Evolutionary conservation across 78 protist genomes (phyloP).

Genomic region (Dictyostelium intermedium): DNA sequence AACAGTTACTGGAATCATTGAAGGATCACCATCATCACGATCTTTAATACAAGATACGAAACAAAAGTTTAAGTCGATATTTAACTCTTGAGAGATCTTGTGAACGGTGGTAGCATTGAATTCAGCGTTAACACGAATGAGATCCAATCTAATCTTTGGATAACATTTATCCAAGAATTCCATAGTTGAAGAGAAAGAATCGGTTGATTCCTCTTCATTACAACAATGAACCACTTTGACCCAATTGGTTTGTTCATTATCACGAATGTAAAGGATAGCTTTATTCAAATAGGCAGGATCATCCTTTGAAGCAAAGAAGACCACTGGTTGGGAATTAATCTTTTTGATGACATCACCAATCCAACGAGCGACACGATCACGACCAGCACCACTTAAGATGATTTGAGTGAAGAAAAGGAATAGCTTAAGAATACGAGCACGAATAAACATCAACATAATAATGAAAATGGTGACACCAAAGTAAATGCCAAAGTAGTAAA

Average conservation of each 20-base stretch:
- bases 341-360: conserved; percentile 27
- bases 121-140: conserved; percentile 26
- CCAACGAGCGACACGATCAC: background rate
- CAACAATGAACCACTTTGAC: conserved; percentile 82
- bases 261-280: conserved; percentile 87
- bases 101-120: conserved; percentile 41
- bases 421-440: conserved; percentile 56
- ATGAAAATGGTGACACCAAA: conserved; percentile 58
- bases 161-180: conserved; percentile 54
- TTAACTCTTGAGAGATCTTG: conserved; percentile 1
- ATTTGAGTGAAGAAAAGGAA: conserved; percentile 53
- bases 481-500: conserved; percentile 80
- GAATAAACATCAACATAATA: conserved; percentile 67
- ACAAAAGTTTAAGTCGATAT: conserved; percentile 63
- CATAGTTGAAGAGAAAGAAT: conserved; percentile 22
- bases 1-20: conserved; percentile 11
- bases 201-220: conserved; percentile 33
- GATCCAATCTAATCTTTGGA: conserved; percentile 81
- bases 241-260: conserved; percentile 90
- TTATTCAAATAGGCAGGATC: conserved; percentile 84
- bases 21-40: conserved; percentile 20
- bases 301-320: conserved; percentile 84
- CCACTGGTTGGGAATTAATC: conserved; percentile 76
- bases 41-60: conserved; percentile 74
- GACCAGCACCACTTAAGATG: background rate